phyloP scores from a whole-genome alignment of 2,329 filamentous ascomycete species.

The Alternaria triticina region DNA sequence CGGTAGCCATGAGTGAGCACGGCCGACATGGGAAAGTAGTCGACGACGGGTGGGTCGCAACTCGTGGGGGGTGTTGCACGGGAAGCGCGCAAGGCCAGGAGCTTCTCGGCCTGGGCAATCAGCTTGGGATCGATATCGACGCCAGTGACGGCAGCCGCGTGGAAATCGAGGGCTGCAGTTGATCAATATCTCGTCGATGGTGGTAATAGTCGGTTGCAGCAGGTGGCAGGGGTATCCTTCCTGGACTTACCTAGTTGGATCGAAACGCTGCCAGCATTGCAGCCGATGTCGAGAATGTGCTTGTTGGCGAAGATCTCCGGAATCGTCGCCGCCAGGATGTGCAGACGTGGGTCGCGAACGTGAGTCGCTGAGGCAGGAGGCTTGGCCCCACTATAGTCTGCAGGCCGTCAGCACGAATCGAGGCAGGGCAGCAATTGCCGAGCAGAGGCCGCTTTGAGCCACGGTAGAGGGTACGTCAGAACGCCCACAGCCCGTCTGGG shows the following conservation, averaged over 20 bases:
- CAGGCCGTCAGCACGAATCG: conserved; percentile 20
- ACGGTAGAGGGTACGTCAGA: conserved; percentile 4
- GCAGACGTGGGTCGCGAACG: conserved; percentile 47
- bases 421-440: conserved; percentile 24
- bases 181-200: conserved; percentile 37
- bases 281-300: conserved; percentile 48
- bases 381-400: conserved; percentile 49
- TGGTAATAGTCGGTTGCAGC: conserved; percentile 41
- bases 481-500: conserved; percentile 14
- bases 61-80: conserved; percentile 36
- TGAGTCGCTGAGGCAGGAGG: conserved; percentile 44
- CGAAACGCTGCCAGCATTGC: conserved; percentile 48
- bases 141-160: conserved; percentile 46
- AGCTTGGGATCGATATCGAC: conserved; percentile 49
- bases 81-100: conserved; percentile 46
- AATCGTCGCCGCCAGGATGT: conserved; percentile 39
- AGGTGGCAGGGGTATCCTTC: conserved; percentile 28
- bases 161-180: conserved; percentile 46
- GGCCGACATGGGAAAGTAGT: conserved; percentile 48
- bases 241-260: conserved; percentile 47
- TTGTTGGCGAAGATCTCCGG: conserved; percentile 45
- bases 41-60: conserved; percentile 20
- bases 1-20: conserved; percentile 43
- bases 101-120: conserved; percentile 44
- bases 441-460: conserved; percentile 17